phyloP scores from a whole-genome alignment of 2,329 filamentous ascomycete species.

The Mariannaea sp. region DNA sequence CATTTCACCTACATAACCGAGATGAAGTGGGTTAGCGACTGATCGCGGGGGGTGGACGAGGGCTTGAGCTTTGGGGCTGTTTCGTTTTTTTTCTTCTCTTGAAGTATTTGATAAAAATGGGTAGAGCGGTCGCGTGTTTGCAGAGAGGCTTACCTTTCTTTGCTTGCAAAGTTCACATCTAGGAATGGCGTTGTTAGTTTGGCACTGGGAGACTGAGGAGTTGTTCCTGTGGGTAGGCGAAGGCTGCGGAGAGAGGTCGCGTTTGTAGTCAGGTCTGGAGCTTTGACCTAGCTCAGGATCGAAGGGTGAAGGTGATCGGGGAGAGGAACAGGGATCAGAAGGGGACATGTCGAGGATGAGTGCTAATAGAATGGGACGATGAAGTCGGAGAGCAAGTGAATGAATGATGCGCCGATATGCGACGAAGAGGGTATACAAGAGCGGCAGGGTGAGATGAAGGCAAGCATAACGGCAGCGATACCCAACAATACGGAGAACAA shows the following conservation, averaged over 20 bases:
- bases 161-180: conserved; percentile 81
- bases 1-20: conserved; percentile 66
- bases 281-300: conserved; percentile 10
- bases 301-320: conserved; percentile 20
- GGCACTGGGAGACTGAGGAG: conserved; percentile 23
- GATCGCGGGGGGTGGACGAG: background rate
- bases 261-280: conserved; percentile 21
- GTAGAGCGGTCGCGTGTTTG: background rate
- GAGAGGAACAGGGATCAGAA: conserved; percentile 22
- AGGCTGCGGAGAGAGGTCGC: conserved; percentile 19
- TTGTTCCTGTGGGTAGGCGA: conserved; percentile 21
- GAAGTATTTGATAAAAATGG: conserved; percentile 27
- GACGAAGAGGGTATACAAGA: conserved; percentile 3
- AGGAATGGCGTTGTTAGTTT: conserved; percentile 46
- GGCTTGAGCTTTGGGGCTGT: background rate
- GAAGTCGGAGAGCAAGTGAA: background rate
- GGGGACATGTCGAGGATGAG: conserved; percentile 25
- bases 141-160: conserved; percentile 65
- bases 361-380: background rate
- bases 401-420: conserved; percentile 7
- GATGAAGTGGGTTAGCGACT: conserved; percentile 17
- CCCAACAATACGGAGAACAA: background rate
- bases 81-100: no score
- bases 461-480: background rate
- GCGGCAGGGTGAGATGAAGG: background rate